Evolutionary conservation across 768 basidiomycete species (phyloP), one percentile per base, ranked within the genome.

Genomic region (Hygrophoropsis aurantiaca): DNA sequence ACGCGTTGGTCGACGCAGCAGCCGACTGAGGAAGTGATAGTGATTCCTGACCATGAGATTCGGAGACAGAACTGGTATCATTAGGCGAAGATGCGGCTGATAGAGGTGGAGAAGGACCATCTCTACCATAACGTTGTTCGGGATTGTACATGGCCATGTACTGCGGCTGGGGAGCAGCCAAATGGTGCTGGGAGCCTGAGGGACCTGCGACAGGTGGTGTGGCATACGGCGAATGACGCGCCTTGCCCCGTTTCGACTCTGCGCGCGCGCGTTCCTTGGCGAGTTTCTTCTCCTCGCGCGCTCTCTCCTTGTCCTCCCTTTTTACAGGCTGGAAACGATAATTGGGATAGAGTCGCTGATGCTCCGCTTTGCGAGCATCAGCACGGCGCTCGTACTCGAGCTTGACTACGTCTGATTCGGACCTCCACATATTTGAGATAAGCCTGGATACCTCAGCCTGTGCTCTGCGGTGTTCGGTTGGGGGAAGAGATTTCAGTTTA

Each of bases 391-490:
- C 82, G 52, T 74, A 85, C 3, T 74, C 56, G 5, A 61, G 67
- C 54, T 73, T 79, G 47, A 81, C 73, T 0, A 65, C 67, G 1
- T 71, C 67, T 0, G 66, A 38, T 57, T 85, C 85, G 16, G 68
- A 65, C 55, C 65, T 80, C 90, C 89, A 91, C 74, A 83, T 72
- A 4, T 60, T 40, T 9, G 82, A 75, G 46, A 91, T 82, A 16
- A 76, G 51, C 52, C 77, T 79, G 38, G 87, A 90, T 40, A 89
- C 75, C 15, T 77, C 74, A 4, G 80, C 79, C 60, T 90, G 88
- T 5, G 78, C 64, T 5, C 68, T 43, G 32, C 74, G 51, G 49
- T 68, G 52, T 68, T 67, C 37, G 62, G 60, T 58, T 62, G 46
- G 62, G 15, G 71, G 68, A 42, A 84, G 60, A 10, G 68, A 60